Evolutionary conservation across 179 eudicot genomes (phyloP).

Genomic region (Heliamphora pulchella): DNA sequence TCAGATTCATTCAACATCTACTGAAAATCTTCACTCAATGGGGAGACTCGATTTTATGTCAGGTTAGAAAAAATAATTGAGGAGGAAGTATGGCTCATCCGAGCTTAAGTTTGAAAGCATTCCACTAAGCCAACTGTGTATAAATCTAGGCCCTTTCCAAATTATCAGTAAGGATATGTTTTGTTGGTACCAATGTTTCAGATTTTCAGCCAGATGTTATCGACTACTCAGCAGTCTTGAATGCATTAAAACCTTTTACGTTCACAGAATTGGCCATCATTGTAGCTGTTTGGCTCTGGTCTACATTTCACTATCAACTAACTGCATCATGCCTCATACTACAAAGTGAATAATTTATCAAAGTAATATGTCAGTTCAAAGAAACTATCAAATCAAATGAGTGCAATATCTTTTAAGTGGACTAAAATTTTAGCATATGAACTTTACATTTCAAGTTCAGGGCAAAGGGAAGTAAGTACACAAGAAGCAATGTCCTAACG

Average conservation of each 20-base stretch:
- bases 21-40: slow-evolving; percentile 23
- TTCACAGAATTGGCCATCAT: not conserved
- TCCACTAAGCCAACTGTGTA: not conserved
- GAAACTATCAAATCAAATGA: not conserved
- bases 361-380: not conserved
- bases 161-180: not conserved
- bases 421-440: not conserved
- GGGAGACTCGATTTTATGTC: slow-evolving; percentile 37
- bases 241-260: not conserved
- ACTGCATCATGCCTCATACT: not conserved
- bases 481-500: not conserved
- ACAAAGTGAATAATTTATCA: not conserved
- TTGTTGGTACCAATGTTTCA: not conserved
- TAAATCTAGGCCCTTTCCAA: not conserved
- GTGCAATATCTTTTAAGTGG: not conserved
- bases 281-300: not conserved
- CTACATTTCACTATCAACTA: not conserved
- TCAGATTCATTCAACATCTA: slow-evolving; percentile 22
- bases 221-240: not conserved
- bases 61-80: slow-evolving; percentile 16
- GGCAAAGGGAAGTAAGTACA: not conserved
- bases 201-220: not conserved
- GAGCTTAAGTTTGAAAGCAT: not conserved
- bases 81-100: not conserved
- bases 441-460: not conserved